phyloP scores from a whole-genome alignment of 768 basidiomycete species.

The Termitomyces sp. region DNA sequence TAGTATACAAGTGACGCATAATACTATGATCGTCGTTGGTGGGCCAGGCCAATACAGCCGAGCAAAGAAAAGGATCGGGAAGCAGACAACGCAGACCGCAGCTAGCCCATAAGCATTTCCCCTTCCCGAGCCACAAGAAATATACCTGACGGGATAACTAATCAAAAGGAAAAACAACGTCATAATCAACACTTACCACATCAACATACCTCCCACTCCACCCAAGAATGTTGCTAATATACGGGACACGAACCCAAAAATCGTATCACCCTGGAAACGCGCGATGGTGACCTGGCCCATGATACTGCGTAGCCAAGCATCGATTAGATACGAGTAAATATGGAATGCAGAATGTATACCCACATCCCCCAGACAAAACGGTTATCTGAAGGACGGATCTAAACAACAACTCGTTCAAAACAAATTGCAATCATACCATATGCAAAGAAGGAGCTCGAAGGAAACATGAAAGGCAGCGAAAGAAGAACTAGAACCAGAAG shows the following conservation, averaged over 20 bases:
- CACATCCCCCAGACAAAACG: conserved; percentile 72
- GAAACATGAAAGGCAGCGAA: conserved; percentile 55
- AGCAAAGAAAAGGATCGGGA: conserved; percentile 70
- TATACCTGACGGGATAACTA: conserved; percentile 47
- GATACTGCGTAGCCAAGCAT: conserved; percentile 34
- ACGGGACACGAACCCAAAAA: conserved; percentile 59
- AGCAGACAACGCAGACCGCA: conserved; percentile 61
- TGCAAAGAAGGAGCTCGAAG: conserved; percentile 50
- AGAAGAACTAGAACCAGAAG: conserved; percentile 41
- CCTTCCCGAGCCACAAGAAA: conserved; percentile 54
- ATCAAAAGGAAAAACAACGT: background rate
- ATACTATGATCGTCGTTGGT: conserved; percentile 68
- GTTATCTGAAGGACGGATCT: conserved; percentile 37
- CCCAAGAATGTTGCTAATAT: conserved; percentile 65
- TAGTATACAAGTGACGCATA: conserved; percentile 59
- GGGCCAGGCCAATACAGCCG: conserved; percentile 71
- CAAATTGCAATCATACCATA: conserved; percentile 39
- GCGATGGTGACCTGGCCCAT: conserved; percentile 74
- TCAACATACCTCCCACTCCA: conserved; percentile 53
- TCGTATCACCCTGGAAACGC: conserved; percentile 74
- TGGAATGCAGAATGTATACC: conserved; percentile 13
- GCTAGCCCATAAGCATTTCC: conserved; percentile 72
- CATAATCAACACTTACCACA: conserved; percentile 50
- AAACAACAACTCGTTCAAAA: background rate
- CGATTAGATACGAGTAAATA: background rate